A percentile compares a stretch with the other conserved stretches of the same genome.
These are phyloP conservation scores for Saksenaea vasiformis DNA, from an alignment of 371 early-diverging fungal genomes.

Conservation along the genomic window DNA sequence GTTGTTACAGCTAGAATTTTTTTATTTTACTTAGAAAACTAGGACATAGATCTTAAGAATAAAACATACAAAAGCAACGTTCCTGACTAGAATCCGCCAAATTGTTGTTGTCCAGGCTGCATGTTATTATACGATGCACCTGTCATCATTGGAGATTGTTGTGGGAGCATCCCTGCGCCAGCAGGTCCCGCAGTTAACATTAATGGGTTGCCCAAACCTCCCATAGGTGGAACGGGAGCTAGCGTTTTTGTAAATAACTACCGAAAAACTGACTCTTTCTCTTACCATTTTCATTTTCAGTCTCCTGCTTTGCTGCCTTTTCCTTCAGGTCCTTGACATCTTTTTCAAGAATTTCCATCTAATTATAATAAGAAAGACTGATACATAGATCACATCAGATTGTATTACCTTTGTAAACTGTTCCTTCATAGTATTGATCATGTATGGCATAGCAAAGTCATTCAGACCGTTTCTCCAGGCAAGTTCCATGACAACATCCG, in stretches of 20 bases:
- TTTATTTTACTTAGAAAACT: neutral
- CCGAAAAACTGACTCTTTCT: neutral
- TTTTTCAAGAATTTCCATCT: conserved; percentile 28
- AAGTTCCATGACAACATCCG: conserved; percentile 93
- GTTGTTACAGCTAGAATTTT: neutral
- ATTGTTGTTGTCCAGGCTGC: conserved; percentile 4
- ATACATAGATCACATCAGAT: neutral
- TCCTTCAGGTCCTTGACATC: conserved; percentile 27
- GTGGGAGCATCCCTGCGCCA: conserved; percentile 28
- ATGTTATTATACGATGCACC: conserved; percentile 25
- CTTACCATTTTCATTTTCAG: conserved; percentile 37
- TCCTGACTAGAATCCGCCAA: neutral
- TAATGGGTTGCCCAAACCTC: conserved; percentile 66
- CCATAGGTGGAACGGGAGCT: conserved; percentile 37
- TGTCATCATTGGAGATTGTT: conserved; percentile 52
- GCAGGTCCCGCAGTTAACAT: conserved; percentile 59
- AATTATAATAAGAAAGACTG: neutral
- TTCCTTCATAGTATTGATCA: conserved; percentile 89
- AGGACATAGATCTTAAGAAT: neutral
- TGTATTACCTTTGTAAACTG: conserved; percentile 66
- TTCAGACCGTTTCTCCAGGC: conserved; percentile 86
- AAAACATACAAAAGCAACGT: neutral
- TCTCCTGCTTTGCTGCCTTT: conserved; percentile 23
- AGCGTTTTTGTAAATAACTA: neutral
- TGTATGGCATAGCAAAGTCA: conserved; percentile 96